These are phyloP conservation scores for Cryphonectria parasitica DNA, from an alignment of 2,329 filamentous ascomycete genomes.

Conservation along the genomic window DNA sequence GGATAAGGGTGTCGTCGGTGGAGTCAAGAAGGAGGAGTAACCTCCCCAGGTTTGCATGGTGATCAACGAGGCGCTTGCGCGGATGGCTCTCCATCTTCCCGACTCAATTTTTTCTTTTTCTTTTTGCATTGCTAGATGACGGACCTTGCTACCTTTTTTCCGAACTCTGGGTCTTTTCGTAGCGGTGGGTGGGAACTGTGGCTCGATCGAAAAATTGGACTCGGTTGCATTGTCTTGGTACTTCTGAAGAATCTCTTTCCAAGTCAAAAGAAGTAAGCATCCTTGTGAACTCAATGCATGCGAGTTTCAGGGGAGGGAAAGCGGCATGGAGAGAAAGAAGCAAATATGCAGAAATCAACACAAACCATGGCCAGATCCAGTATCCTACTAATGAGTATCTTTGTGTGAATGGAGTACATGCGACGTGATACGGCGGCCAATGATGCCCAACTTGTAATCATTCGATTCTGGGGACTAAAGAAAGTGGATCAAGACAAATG, in stretches of 20 bases:
- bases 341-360: background rate
- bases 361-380: background rate
- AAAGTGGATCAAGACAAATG: no score
- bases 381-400: background rate
- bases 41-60: background rate
- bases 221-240: slow-evolving; percentile 6
- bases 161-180: background rate
- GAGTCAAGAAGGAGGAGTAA: slow-evolving; percentile 3
- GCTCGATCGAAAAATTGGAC: background rate
- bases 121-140: background rate
- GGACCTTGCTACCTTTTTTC: background rate
- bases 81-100: background rate
- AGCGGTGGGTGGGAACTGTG: background rate
- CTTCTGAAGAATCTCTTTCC: background rate
- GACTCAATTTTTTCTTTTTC: background rate
- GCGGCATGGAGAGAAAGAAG: background rate
- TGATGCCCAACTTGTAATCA: background rate
- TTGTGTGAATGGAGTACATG: background rate
- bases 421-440: background rate
- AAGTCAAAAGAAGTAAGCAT: background rate
- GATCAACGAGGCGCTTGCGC: background rate
- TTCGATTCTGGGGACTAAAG: background rate
- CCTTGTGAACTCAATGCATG: background rate
- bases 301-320: background rate
- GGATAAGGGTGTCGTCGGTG: background rate